Evolutionary conservation across 768 basidiomycete genomes (phyloP).

Genomic region (Podaxis sp.): DNA sequence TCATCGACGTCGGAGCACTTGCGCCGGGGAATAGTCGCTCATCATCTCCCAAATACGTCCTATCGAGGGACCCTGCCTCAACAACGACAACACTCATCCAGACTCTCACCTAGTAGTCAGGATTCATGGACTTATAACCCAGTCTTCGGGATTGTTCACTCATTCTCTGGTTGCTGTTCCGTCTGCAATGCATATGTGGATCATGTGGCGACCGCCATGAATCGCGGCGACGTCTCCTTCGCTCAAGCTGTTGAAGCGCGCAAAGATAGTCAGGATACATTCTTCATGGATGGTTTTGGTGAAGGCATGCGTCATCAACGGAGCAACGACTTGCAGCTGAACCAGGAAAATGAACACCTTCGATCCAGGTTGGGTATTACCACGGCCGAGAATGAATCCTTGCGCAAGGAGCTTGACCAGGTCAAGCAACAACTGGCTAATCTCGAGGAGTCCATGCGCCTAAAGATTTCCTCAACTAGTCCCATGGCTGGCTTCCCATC

Average conservation of each 20-base stretch:
- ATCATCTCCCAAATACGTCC: background rate
- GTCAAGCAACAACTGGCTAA: background rate
- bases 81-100: background rate
- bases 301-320: conserved; percentile 7
- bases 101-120: background rate
- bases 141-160: conserved; percentile 6
- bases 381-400: conserved; percentile 1
- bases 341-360: background rate
- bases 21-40: background rate
- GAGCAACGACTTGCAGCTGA: background rate
- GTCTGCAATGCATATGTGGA: conserved; percentile 3
- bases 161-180: background rate
- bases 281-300: conserved; percentile 12
- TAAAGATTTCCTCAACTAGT: background rate
- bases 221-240: background rate
- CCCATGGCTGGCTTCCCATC: background rate
- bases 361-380: background rate
- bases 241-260: background rate
- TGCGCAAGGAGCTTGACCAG: conserved; percentile 3
- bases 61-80: background rate
- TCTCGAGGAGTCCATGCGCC: background rate
- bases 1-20: background rate
- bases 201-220: conserved; percentile 5
- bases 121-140: conserved; percentile 2
- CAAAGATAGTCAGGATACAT: background rate